Base-by-base conservation (phyloP, 768 basidiomycete genomes). In the Pulveroboletus ravenelii region DNA sequence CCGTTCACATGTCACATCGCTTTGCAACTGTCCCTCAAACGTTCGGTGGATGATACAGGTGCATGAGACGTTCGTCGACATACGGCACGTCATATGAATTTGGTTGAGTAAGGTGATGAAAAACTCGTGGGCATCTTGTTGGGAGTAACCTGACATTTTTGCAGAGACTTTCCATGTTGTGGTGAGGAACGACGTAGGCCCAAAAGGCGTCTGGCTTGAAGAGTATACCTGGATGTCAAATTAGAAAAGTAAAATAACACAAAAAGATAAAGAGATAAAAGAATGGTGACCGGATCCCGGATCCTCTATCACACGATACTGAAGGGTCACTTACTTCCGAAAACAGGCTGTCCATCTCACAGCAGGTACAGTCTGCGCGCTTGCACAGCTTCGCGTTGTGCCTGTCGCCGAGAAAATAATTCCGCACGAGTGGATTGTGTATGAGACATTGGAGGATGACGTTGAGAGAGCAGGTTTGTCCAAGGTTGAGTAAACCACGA, bases 381-480 rank as follows among this genome's bases (percentile, higher is more conserved):
- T 82, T 87, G 66, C 92, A 93, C 41, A 81, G 69, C 53, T 70
- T 75, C 58, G 69, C 75, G 62, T 93, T 92, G 64, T 98, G 95
- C 64, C 84, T 88, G 67, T 97, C 95, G 50, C 86, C 80, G 23
- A 97, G 81, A 62, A 93, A 97, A 65, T 88, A 90, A 58, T 90
- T 87, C 31, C 91, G 81, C 5, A 97, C 72, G 5, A 95, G 74
- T 0, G 95, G 94, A 59, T 96, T 98, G 68, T 91, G 87, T 8
- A 89, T 74, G 60, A 98, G 85, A 12, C 81, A 82, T 67, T 98
- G 95, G 10, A 98, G 77, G 18, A 96, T 83, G 45, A 87, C 92
- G 56, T 92, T 95, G 59, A 98, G 77, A 71, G 93, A 97, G 63
- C 95, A 98, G 0, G 93, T 97, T 65, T 93, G 86, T 2, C 92